Percentiles rank a stretch among this genome's conserved stretches.
Conservation (phyloP, 2,329 filamentous ascomycete genomes). For the Dactylellina drechsleri region DNA sequence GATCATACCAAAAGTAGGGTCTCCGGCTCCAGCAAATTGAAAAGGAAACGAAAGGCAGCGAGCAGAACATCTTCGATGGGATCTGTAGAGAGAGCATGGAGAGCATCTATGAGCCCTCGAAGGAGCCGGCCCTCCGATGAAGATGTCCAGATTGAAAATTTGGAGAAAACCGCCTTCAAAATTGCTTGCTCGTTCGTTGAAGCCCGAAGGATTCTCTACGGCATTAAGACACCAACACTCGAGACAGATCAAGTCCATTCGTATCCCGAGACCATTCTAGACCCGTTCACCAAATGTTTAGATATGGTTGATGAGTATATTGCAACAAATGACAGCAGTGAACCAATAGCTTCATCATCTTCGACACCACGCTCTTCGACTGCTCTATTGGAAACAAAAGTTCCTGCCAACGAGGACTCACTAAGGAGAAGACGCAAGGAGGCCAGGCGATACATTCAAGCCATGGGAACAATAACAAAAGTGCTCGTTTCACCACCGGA, state of each 20-base stretch:
- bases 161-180: slow-evolving; percentile 67
- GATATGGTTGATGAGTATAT: slow-evolving; percentile 70
- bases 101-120: slow-evolving; percentile 65
- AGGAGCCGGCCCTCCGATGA: slow-evolving; percentile 63
- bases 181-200: slow-evolving; percentile 69
- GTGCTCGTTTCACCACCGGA: slow-evolving; percentile 37
- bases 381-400: slow-evolving; percentile 32
- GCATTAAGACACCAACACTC: slow-evolving; percentile 60
- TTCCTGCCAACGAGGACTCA: slow-evolving; percentile 41
- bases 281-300: slow-evolving; percentile 69
- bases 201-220: slow-evolving; percentile 69
- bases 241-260: slow-evolving; percentile 26
- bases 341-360: slow-evolving; percentile 20
- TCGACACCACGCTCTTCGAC: slow-evolving; percentile 13
- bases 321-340: slow-evolving; percentile 67
- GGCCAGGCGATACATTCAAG: slow-evolving; percentile 39
- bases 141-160: slow-evolving; percentile 63
- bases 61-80: slow-evolving; percentile 62
- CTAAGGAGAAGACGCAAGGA: slow-evolving; percentile 43
- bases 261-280: slow-evolving; percentile 57
- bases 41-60: slow-evolving; percentile 69
- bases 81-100: slow-evolving; percentile 62
- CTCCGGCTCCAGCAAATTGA: slow-evolving; percentile 62
- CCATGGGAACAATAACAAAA: slow-evolving; percentile 46
- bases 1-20: slow-evolving; percentile 59